Conservation (phyloP, 768 basidiomycete genomes). For the Mycena chlorophos region DNA sequence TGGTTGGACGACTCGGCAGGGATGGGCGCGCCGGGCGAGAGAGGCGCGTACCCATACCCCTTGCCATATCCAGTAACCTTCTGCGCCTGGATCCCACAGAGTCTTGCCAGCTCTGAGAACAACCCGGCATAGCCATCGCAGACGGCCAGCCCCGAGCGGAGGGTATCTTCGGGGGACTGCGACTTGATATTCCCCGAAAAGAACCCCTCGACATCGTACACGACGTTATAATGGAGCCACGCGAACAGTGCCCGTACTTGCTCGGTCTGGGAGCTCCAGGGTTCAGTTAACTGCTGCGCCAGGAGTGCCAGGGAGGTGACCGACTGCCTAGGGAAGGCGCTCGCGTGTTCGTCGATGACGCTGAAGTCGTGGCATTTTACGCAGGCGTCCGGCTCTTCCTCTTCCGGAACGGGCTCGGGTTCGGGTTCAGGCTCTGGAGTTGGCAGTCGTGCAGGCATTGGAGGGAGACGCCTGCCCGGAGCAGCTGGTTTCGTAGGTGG, state of each 20-base stretch:
- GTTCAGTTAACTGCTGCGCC: constrained; percentile 40
- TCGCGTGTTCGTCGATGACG: constrained; percentile 43
- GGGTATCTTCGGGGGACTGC: constrained; percentile 39
- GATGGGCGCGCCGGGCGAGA: constrained; percentile 32
- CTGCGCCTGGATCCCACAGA: constrained; percentile 40
- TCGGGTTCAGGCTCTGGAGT: constrained; percentile 31
- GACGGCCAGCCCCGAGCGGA: constrained; percentile 46
- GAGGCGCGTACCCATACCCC: constrained; percentile 41
- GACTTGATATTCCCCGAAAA: constrained; percentile 41
- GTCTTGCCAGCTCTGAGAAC: constrained; percentile 40
- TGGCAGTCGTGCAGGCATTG: constrained; percentile 31
- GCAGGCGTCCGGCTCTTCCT: constrained; percentile 28
- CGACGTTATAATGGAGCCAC: constrained; percentile 50
- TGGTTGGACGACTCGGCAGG: constrained; percentile 44
- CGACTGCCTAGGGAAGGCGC: constrained; percentile 42
- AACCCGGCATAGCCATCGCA: constrained; percentile 52
- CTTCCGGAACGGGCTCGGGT: constrained; percentile 9
- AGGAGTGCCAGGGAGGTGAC: constrained; percentile 29
- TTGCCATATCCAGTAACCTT: constrained; percentile 49
- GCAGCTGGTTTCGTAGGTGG: constrained; percentile 16
- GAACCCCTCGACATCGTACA: constrained; percentile 45
- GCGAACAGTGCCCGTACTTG: constrained; percentile 48
- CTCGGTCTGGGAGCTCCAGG: constrained; percentile 43
- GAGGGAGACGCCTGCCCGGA: constrained; percentile 32
- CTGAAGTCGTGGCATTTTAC: constrained; percentile 47